Percentiles rank a stretch among this genome's conserved stretches.
These are phyloP conservation scores for Coemansia erecta DNA, from an alignment of 192 early-diverging fungal genomes.

Conservation along the genomic window DNA sequence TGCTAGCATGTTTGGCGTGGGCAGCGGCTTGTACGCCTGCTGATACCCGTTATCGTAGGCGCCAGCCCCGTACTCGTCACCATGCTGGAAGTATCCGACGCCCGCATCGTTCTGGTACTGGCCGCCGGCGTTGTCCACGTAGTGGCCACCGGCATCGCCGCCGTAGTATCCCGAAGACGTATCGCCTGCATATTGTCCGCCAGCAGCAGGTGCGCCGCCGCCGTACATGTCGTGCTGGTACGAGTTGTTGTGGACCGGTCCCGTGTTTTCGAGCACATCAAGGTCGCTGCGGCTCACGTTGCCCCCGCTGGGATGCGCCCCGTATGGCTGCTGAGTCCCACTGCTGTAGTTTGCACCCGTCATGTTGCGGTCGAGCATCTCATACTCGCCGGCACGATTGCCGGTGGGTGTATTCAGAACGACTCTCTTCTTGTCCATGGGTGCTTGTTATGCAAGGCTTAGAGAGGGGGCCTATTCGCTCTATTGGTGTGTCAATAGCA, in stretches of 20 bases:
- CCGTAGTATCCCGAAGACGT: conserved; percentile 3
- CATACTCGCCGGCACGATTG: conserved; percentile 41
- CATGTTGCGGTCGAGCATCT: conserved; percentile 52
- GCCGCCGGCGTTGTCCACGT: conserved; percentile 6
- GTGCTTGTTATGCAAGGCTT: background rate
- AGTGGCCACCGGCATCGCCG: background rate
- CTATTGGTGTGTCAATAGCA: background rate
- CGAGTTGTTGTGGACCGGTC: conserved; percentile 4
- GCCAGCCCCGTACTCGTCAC: conserved; percentile 16
- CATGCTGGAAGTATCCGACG: conserved; percentile 47
- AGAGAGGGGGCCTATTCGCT: background rate
- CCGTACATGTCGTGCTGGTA: conserved; percentile 37
- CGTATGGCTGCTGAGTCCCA: conserved; percentile 16
- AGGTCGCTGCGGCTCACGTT: conserved; percentile 49
- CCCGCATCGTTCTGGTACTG: conserved; percentile 26
- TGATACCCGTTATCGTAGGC: conserved; percentile 19
- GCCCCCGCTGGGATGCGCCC: conserved; percentile 6
- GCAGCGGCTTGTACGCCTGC: conserved; percentile 45
- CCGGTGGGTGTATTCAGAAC: conserved; percentile 4
- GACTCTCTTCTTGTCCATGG: conserved; percentile 34
- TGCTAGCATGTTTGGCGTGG: conserved; percentile 28
- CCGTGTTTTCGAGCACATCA: conserved; percentile 49
- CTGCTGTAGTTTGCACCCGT: conserved; percentile 15
- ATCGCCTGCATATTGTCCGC: conserved; percentile 16
- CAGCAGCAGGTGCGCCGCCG: background rate